Evolutionary conservation across 192 early-diverging fungal genomes (phyloP).

Genomic region (Spizellomyces sp.): DNA sequence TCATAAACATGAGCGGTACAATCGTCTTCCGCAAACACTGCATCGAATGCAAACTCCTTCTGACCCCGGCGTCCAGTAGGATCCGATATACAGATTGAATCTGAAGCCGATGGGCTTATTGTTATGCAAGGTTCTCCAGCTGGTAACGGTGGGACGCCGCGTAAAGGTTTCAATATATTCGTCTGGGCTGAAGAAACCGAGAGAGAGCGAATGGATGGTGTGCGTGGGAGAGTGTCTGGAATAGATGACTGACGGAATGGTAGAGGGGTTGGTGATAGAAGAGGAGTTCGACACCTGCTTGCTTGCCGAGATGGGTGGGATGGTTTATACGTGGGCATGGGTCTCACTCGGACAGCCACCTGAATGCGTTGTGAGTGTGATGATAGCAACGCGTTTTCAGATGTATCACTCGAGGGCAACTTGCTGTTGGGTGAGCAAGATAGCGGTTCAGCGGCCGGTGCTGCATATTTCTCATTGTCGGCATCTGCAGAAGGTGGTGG

Average conservation of each 20-base stretch:
- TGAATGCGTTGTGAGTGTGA: constrained; percentile 17
- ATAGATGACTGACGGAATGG: not conserved
- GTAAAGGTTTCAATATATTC: not conserved
- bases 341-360: constrained; percentile 25
- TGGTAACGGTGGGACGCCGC: not conserved
- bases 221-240: not conserved
- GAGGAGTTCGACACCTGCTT: not conserved
- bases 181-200: not conserved
- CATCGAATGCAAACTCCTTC: constrained; percentile 34
- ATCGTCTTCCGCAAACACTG: constrained; percentile 26
- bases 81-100: constrained; percentile 10
- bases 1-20: constrained; percentile 23
- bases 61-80: not conserved
- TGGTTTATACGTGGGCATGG: constrained; percentile 4
- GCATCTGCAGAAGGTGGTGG: no score
- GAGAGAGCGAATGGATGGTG: constrained; percentile 6
- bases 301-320: not conserved
- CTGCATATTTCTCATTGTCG: no score
- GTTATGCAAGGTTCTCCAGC: constrained; percentile 5
- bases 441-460: no score
- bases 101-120: not conserved
- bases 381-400: not conserved
- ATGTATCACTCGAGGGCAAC: no score
- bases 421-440: no score
- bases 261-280: not conserved